A percentile compares a stretch with the other conserved stretches of the same genome.
Conservation (phyloP, 257 asterid genomes). For the Solanum paucissectum region DNA sequence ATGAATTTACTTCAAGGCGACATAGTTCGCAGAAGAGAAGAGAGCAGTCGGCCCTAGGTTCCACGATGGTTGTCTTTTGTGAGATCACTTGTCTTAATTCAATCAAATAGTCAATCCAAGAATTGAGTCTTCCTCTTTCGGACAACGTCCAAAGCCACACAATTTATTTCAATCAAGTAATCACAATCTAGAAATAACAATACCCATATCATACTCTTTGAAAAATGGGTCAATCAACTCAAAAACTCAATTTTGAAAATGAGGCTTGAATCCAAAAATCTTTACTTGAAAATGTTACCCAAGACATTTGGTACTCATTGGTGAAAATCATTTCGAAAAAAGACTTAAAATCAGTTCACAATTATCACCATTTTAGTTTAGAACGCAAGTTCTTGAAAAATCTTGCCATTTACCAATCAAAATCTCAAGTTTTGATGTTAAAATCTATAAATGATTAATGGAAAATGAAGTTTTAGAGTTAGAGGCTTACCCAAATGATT, state of each 20-base stretch:
- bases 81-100: not conserved
- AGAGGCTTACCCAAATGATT: not conserved
- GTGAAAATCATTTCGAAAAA: not conserved
- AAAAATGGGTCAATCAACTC: not conserved
- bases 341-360: not conserved
- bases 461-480: not conserved
- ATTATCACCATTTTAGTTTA: not conserved
- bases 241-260: fast-evolving
- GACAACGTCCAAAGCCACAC: not conserved
- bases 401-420: not conserved
- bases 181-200: fast-evolving
- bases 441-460: not conserved
- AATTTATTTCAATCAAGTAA: not conserved
- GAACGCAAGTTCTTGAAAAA: not conserved
- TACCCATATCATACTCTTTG: not conserved
- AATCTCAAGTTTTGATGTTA: not conserved
- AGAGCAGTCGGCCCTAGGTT: too few relatives aligned
- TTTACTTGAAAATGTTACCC: not conserved
- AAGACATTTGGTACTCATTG: not conserved
- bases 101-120: not conserved
- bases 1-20: too few relatives aligned
- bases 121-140: too few relatives aligned
- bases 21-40: too few relatives aligned
- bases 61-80: too few relatives aligned
- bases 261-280: not conserved